Conservation (phyloP, 768 basidiomycete species). For the Tricholoma sp. region DNA sequence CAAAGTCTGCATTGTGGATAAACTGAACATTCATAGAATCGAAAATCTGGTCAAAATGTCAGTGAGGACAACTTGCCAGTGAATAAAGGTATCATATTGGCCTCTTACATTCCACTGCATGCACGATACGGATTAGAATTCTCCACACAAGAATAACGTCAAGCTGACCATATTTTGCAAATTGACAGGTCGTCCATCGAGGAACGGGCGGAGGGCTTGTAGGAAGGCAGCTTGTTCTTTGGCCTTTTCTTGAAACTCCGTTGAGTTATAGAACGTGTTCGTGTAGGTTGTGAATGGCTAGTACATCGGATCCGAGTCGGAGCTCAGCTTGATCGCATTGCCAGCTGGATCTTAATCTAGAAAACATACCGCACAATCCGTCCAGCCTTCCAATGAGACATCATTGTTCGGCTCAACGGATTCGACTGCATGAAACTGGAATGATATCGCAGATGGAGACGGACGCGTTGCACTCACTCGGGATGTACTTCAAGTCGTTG, state of each 20-base stretch:
- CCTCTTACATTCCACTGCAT: constrained; percentile 33
- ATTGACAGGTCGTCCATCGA: constrained; percentile 48
- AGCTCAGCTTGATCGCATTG: too few species aligned
- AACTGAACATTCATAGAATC: constrained; percentile 71
- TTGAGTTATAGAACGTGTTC: constrained; percentile 49
- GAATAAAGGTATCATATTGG: background rate
- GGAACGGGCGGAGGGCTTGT: constrained; percentile 39
- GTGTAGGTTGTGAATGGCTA: constrained; percentile 46
- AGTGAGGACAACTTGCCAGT: background rate
- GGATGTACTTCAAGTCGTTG: constrained; percentile 24
- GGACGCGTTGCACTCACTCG: constrained; percentile 25
- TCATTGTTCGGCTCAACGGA: constrained; percentile 58
- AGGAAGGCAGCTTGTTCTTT: constrained; percentile 45
- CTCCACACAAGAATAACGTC: background rate
- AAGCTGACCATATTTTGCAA: constrained; percentile 54
- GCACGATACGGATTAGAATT: background rate
- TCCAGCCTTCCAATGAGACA: constrained; percentile 62
- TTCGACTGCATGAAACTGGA: constrained; percentile 36
- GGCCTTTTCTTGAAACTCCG: constrained; percentile 41
- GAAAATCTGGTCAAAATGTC: constrained; percentile 39
- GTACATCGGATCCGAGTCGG: background rate
- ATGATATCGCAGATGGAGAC: background rate
- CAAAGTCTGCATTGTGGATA: constrained; percentile 60
- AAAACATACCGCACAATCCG: constrained; percentile 47
- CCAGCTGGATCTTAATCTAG: background rate